Percentiles rank a stretch among this genome's conserved stretches.
Conservation (phyloP, 1,284 basidiomycete species). For the Spongispora temasekensis region DNA sequence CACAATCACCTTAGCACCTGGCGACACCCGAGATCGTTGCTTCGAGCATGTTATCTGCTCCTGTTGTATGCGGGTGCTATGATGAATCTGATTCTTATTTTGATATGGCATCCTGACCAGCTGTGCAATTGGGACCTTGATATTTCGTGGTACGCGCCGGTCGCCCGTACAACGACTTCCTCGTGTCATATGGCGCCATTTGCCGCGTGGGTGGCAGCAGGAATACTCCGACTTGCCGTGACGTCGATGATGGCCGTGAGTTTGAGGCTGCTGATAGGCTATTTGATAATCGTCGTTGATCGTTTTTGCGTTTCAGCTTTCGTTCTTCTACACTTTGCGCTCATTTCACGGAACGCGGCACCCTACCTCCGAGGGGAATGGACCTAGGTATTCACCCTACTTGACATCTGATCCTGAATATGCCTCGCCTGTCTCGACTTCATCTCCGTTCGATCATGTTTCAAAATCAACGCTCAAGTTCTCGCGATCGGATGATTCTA, state of each 20-base stretch:
- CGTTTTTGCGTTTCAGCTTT: slow-evolving; percentile 31
- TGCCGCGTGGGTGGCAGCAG: slow-evolving; percentile 54
- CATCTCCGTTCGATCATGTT: slow-evolving; percentile 14
- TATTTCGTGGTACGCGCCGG: slow-evolving; percentile 54
- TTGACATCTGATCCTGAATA: slow-evolving; percentile 25
- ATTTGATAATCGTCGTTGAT: slow-evolving; percentile 2
- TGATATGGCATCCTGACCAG: slow-evolving; percentile 43
- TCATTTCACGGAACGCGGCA: slow-evolving; percentile 20
- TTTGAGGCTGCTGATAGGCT: slow-evolving; percentile 3
- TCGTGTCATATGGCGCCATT: slow-evolving; percentile 42
- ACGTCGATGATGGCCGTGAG: slow-evolving; percentile 55
- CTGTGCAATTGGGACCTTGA: slow-evolving; percentile 66
- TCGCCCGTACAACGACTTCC: slow-evolving; percentile 20
- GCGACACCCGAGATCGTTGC: slow-evolving; percentile 17
- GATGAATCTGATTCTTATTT: slow-evolving; percentile 55
- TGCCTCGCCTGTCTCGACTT: slow-evolving; percentile 18
- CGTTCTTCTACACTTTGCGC: slow-evolving; percentile 34
- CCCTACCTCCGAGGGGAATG: slow-evolving; percentile 12
- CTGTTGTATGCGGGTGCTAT: slow-evolving; percentile 51
- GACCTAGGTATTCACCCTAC: slow-evolving; percentile 20
- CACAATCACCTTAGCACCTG: slow-evolving; percentile 6
- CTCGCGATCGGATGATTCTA: slow-evolving; percentile 23
- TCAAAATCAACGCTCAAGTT: slow-evolving; percentile 18
- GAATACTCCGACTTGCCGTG: slow-evolving; percentile 50
- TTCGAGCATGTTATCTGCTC: slow-evolving; percentile 49